These are phyloP conservation scores for Boletus sp. DNA, from an alignment of 1,284 basidiomycete species.

Conservation along the genomic window DNA sequence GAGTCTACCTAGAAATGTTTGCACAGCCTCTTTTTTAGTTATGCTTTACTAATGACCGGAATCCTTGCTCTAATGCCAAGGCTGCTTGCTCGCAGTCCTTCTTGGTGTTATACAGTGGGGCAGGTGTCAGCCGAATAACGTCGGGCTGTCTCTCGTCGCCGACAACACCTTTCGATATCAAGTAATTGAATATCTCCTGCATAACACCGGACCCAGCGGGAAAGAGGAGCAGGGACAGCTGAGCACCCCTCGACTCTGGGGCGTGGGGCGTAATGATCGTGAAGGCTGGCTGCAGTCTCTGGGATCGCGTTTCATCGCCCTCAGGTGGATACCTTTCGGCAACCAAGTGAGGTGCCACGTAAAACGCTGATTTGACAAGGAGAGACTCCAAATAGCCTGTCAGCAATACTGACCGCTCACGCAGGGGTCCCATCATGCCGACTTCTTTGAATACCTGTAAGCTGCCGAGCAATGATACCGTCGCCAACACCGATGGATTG, in stretches of 20 bases:
- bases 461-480: slow-evolving; percentile 77
- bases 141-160: slow-evolving; percentile 88
- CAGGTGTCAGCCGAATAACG: slow-evolving; percentile 84
- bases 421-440: slow-evolving; percentile 68
- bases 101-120: slow-evolving; percentile 80
- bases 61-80: slow-evolving; percentile 55
- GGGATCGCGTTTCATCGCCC: slow-evolving; percentile 9
- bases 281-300: slow-evolving; percentile 48
- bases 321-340: slow-evolving; percentile 32
- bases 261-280: slow-evolving; percentile 84
- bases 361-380: slow-evolving; percentile 61
- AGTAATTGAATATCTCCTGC: slow-evolving; percentile 60
- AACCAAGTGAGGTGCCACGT: slow-evolving; percentile 44
- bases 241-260: slow-evolving; percentile 70
- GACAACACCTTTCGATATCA: slow-evolving; percentile 73
- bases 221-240: slow-evolving; percentile 80
- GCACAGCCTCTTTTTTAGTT: slow-evolving; percentile 10
- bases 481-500: slow-evolving; percentile 82
- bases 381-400: slow-evolving; percentile 70
- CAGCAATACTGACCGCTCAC: slow-evolving; percentile 66
- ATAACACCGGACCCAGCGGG: slow-evolving; percentile 63
- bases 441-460: slow-evolving; percentile 76
- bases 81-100: slow-evolving; percentile 73
- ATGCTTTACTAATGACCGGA: slow-evolving; percentile 28
- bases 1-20: slow-evolving; percentile 5